Percentiles rank a stretch among this genome's conserved stretches.
Conservation (phyloP, 2,329 filamentous ascomycete species). For the Fusarium subglutinans region DNA sequence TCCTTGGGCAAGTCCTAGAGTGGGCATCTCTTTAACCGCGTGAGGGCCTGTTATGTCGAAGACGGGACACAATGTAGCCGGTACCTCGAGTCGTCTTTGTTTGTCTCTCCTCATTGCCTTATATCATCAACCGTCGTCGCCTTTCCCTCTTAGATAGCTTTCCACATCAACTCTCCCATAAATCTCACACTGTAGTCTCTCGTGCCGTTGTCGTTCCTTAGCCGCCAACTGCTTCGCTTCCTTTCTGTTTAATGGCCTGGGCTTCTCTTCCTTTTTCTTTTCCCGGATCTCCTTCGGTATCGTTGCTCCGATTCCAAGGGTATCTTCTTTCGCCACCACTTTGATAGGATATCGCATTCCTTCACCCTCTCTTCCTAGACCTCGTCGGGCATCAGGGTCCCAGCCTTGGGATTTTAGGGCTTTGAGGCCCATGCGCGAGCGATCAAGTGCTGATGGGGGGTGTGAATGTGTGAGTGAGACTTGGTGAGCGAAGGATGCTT, state of each 20-base stretch:
- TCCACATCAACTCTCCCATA: slow-evolving; percentile 80
- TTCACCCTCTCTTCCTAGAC: slow-evolving; percentile 75
- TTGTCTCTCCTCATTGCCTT: background rate
- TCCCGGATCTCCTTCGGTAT: slow-evolving; percentile 52
- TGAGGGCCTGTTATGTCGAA: background rate
- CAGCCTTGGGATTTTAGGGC: slow-evolving; percentile 75
- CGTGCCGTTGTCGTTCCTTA: slow-evolving; percentile 69
- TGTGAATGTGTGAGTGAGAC: slow-evolving; percentile 74
- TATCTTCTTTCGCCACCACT: slow-evolving; percentile 75
- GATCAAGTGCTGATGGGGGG: slow-evolving; percentile 76
- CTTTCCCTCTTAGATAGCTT: slow-evolving; percentile 69
- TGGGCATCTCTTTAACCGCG: background rate
- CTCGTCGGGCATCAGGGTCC: slow-evolving; percentile 76
- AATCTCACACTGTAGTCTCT: slow-evolving; percentile 75
- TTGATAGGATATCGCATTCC: slow-evolving; percentile 83
- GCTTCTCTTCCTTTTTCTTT: slow-evolving; percentile 55
- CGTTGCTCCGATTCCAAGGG: slow-evolving; percentile 73
- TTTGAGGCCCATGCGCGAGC: slow-evolving; percentile 73
- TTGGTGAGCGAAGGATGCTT: slow-evolving; percentile 75
- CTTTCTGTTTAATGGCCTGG: slow-evolving; percentile 72
- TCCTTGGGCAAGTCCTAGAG: slow-evolving; percentile 18
- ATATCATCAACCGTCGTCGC: slow-evolving; percentile 33
- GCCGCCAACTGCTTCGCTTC: slow-evolving; percentile 69
- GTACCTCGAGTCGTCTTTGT: background rate
- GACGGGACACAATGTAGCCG: background rate